Base-by-base conservation (phyloP, 2,329 filamentous ascomycete genomes). In the Clarireedia homoeocarpa region DNA sequence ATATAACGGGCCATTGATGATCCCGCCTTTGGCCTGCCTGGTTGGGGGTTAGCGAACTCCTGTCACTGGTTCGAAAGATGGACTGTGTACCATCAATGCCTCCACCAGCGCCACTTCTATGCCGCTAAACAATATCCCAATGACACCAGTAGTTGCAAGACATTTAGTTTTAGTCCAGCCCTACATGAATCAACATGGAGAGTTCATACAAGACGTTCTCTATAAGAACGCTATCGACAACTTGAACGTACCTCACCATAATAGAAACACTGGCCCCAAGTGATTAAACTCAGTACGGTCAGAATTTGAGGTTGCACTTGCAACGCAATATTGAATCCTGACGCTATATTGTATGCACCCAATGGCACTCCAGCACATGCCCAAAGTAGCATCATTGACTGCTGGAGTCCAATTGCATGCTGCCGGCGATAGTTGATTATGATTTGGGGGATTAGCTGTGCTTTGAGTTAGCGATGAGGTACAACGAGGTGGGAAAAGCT, bases 341-440 rank as follows among this genome's bases (percentile, higher is more conserved):
- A 60, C 4, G 62, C 49, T 48, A 69, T 66, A 48, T 70, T 71
- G 51, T 63, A 76, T 63, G 62, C 71, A 2, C 85, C 85, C 0
- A 88, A 72, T 0, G 84, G 84, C 0, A 88, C 80, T 0, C 85
- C 85, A 1, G 85, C 85, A 71, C 76, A 80, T 0, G 83, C 82
- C 78, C 85, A 88, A 2, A 87, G 74, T 67, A 88, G 78, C 84
- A 88, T 88, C 84, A 88, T 87, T 0, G 81, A 81, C 0, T 81
- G 77, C 50, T 87, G 84, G 0, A 88, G 73, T 0, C 84, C 85
- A 0, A 74, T 78, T 1, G 84, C 83, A 72, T 86, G 76, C 66
- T 87, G 83, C 1, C 84, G 75, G 4, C 79, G 77, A 63, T 84
- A 82, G 64, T 89, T 89, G 63, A 86, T 79, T 36, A 84, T 68